These are phyloP conservation scores for Bjerkandera adusta DNA, from an alignment of 1,284 basidiomycete genomes.

Conservation along the genomic window DNA sequence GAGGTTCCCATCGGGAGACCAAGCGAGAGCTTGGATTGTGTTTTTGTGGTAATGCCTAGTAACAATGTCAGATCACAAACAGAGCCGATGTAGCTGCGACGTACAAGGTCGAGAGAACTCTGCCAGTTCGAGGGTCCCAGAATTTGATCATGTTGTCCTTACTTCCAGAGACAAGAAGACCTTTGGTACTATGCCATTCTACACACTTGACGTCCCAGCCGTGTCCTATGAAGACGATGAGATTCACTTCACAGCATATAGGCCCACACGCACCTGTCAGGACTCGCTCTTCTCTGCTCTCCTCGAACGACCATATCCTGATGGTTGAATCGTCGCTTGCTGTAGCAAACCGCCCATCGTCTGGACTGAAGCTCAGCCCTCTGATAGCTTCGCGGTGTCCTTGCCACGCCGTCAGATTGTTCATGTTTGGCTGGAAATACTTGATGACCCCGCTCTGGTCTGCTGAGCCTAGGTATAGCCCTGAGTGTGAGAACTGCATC, in stretches of 20 bases:
- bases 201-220: constrained; percentile 99
- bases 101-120: constrained; percentile 83
- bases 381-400: constrained; percentile 90
- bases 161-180: constrained; percentile 89
- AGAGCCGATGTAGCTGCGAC: constrained; percentile 30
- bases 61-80: neutral
- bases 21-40: constrained; percentile 89
- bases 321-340: constrained; percentile 94
- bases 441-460: constrained; percentile 96
- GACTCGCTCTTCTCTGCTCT: constrained; percentile 84
- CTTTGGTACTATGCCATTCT: constrained; percentile 97
- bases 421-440: constrained; percentile 99
- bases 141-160: constrained; percentile 99
- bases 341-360: constrained; percentile 90
- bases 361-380: constrained; percentile 88
- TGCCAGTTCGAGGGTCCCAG: constrained; percentile 94
- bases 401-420: constrained; percentile 92
- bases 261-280: constrained; percentile 62
- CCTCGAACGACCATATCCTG: constrained; percentile 94
- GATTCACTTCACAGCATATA: neutral
- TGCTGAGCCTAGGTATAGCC: constrained; percentile 87
- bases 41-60: constrained; percentile 94
- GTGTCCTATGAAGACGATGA: constrained; percentile 56
- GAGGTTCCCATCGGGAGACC: constrained; percentile 92
- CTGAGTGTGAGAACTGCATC: constrained; percentile 88